These are phyloP conservation scores for Epichloe brachyelytri DNA, from an alignment of 2,329 filamentous ascomycete species.

Conservation along the genomic window DNA sequence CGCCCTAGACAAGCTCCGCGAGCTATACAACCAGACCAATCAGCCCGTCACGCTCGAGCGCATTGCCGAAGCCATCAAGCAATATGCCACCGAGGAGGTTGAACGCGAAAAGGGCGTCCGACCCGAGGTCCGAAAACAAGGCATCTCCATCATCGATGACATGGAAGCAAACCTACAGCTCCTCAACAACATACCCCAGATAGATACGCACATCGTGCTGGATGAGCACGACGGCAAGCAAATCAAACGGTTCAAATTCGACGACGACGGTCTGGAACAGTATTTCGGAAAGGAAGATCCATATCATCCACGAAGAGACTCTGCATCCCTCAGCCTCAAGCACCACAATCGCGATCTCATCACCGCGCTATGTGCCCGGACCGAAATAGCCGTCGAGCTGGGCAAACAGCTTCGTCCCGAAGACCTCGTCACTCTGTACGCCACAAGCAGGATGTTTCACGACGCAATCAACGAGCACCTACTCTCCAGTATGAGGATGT, in stretches of 20 bases:
- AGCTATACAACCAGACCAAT: slow-evolving; percentile 5
- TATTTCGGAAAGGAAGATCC: slow-evolving; percentile 19
- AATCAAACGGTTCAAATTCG: slow-evolving; percentile 18
- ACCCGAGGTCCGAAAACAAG: slow-evolving; percentile 1
- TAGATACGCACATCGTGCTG: slow-evolving; percentile 5
- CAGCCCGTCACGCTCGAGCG: slow-evolving; percentile 9
- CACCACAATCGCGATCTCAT: slow-evolving; percentile 28
- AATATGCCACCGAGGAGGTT: slow-evolving; percentile 10
- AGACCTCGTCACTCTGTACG: slow-evolving; percentile 52
- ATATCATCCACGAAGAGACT: slow-evolving; percentile 10
- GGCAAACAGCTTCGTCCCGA: slow-evolving; percentile 38
- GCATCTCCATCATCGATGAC: slow-evolving; percentile 7
- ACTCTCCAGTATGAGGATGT: slow-evolving; percentile 42
- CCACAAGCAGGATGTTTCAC: slow-evolving; percentile 50
- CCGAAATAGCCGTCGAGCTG: slow-evolving; percentile 42
- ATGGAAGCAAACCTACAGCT: slow-evolving; percentile 7
- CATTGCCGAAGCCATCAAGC: slow-evolving; percentile 12
- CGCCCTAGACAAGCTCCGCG: slow-evolving; percentile 10
- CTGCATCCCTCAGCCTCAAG: slow-evolving; percentile 7
- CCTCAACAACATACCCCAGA: neutral
- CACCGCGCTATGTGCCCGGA: slow-evolving; percentile 27
- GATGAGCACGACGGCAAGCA: slow-evolving; percentile 7
- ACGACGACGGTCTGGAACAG: slow-evolving; percentile 12
- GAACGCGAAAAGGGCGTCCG: slow-evolving; percentile 4
- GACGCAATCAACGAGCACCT: slow-evolving; percentile 45